These are phyloP conservation scores for Termitomyces sp. DNA, from an alignment of 768 basidiomycete species.

Conservation along the genomic window DNA sequence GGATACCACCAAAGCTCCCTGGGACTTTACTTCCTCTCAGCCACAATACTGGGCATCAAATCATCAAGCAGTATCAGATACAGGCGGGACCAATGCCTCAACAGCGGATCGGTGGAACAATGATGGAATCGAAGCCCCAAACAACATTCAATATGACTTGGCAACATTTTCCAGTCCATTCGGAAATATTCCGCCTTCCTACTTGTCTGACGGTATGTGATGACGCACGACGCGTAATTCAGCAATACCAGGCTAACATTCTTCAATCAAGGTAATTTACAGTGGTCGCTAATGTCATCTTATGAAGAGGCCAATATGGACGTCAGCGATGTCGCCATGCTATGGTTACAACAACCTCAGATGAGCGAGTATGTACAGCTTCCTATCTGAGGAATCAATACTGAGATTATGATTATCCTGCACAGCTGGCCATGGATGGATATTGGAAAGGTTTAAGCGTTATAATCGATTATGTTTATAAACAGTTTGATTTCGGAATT, in stretches of 20 bases:
- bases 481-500: not conserved
- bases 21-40: not conserved
- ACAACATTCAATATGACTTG: not conserved
- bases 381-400: too few relatives aligned
- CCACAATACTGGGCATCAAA: not conserved
- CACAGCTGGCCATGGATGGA: conserved; percentile 8
- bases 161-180: not conserved
- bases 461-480: not conserved
- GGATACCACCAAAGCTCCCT: not conserved
- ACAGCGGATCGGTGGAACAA: not conserved
- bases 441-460: not conserved
- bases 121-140: not conserved
- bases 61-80: not conserved
- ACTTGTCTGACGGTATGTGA: not conserved
- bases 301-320: conserved; percentile 7
- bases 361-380: conserved; percentile 7
- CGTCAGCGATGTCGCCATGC: conserved; percentile 9
- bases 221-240: too few relatives aligned
- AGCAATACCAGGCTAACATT: not conserved
- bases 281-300: conserved; percentile 5
- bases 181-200: not conserved
- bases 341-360: conserved; percentile 11
- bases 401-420: not conserved
- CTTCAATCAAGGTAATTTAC: not conserved
- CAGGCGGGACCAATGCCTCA: not conserved